Evolutionary conservation across 2,329 filamentous ascomycete species (phyloP), one percentile per base, ranked within the genome.

Genomic region (Neonectria sp.): DNA sequence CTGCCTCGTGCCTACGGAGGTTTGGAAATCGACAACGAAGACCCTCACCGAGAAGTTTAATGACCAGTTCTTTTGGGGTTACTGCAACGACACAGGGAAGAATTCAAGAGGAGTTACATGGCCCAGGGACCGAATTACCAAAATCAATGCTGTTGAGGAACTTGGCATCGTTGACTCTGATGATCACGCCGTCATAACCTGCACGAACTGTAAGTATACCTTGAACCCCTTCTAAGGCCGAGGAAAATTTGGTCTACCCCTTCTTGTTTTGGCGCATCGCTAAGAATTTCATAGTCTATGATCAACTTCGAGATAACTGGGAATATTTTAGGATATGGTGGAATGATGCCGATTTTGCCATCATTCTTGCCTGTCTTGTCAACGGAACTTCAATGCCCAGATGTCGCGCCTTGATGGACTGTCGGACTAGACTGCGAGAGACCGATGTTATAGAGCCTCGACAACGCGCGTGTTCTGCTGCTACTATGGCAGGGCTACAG

Each of bases 261-360:
- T 21, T 21, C 21, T 21, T 21, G 21, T 21, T 21, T 21, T 21
- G 21, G 21, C 29, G 29, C 29, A 31, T 31, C 29, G 29, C 13
- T 24, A 29, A 21, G 21, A 13, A n/a, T 7, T n/a, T 11, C 24
- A 6, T 17, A 59, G 61, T 55, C 13, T 64, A 64, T 9, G 21
- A 55, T 8, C 55, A 55, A 27, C 48, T 64, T n/a, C 49, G 25
- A 33, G 13, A 6, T 8, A 37, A 59, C 17, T 64, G 62, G 62
- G 15, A 64, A 15, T 64, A 60, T 31, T 40, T 59, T 29, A 25
- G 24, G 29, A 64, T 60, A 12, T 64, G 49, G 62, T 64, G 62
- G 62, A 64, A 58, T 25, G 55, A 64, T 24, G 62, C 40, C 8
- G 55, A 60, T 33, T 64, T 64, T 12, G 62, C 55, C 29, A 55